phyloP scores from a whole-genome alignment of 164 flowering plant species.

The Macadamia tetraphylla region DNA sequence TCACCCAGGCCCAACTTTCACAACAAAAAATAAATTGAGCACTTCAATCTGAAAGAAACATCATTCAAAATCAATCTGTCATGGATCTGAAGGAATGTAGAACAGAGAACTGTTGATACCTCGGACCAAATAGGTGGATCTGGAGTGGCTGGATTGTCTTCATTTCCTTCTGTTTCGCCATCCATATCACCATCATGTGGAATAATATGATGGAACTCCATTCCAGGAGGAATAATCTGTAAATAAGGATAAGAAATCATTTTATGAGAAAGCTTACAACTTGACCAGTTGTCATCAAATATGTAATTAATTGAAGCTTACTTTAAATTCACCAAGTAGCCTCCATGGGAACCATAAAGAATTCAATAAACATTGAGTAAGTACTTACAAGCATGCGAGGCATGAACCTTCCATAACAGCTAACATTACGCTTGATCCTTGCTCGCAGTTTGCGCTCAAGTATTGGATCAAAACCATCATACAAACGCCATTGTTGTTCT shows the following conservation, averaged over 20 bases:
- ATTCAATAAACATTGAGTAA: not conserved
- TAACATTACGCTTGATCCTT: constrained; percentile 88
- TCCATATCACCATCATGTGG: constrained; percentile 85
- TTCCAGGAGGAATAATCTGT: constrained; percentile 96
- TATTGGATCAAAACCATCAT: constrained; percentile 94
- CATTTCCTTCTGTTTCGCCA: constrained; percentile 75
- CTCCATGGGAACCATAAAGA: not conserved
- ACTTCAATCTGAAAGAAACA: not conserved
- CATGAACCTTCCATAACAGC: constrained; percentile 96
- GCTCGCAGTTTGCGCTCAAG: constrained; percentile 87
- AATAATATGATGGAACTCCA: constrained; percentile 92
- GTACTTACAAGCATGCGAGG: constrained; percentile 97
- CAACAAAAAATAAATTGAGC: not conserved
- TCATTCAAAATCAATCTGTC: not conserved
- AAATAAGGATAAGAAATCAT: not conserved
- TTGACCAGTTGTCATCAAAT: not conserved
- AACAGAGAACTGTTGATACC: constrained; percentile 36
- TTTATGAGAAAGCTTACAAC: not conserved
- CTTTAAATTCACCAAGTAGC: not conserved
- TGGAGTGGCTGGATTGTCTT: constrained; percentile 60
- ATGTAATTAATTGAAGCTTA: not conserved
- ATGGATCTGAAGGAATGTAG: not conserved
- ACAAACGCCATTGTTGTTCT: constrained; percentile 90
- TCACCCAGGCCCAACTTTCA: not conserved
- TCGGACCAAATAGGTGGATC: constrained; percentile 97